Evolutionary conservation across 2,329 filamentous ascomycete genomes (phyloP).

Genomic region (Fusarium dimerum): DNA sequence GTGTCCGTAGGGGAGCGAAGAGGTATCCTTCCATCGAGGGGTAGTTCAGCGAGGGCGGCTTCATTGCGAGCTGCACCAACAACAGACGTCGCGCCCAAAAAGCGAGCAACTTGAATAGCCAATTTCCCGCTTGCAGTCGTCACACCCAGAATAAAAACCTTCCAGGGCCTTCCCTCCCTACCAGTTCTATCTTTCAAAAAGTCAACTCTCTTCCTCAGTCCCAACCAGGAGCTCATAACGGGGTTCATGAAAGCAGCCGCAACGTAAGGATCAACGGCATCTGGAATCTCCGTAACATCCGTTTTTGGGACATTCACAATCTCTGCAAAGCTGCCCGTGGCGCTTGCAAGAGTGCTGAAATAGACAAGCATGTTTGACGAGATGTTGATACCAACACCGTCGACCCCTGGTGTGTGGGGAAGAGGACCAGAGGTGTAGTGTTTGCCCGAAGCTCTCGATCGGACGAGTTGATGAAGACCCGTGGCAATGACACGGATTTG

Average conservation of each 20-base stretch:
- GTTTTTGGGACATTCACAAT: conserved; percentile 47
- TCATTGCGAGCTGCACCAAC: conserved; percentile 53
- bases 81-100: conserved; percentile 49
- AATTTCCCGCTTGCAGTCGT: conserved; percentile 54
- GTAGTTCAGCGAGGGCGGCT: conserved; percentile 41
- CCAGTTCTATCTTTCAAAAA: conserved; percentile 24
- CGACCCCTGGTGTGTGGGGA: conserved; percentile 54
- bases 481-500: conserved; percentile 54
- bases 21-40: conserved; percentile 48
- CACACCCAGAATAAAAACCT: conserved; percentile 49
- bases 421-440: conserved; percentile 53
- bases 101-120: conserved; percentile 49
- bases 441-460: conserved; percentile 51
- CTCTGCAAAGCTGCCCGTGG: conserved; percentile 47
- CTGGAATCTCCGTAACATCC: conserved; percentile 43
- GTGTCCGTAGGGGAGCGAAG: conserved; percentile 42
- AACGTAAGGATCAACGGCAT: conserved; percentile 46
- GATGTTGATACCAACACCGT: conserved; percentile 51
- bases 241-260: conserved; percentile 58
- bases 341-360: conserved; percentile 39
- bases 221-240: conserved; percentile 59
- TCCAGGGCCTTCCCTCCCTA: conserved; percentile 45
- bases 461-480: conserved; percentile 56
- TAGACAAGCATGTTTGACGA: conserved; percentile 51
- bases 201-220: conserved; percentile 45